Conservation (phyloP, 1,284 basidiomycete species). For the Apiotrichum veenhuisii region DNA sequence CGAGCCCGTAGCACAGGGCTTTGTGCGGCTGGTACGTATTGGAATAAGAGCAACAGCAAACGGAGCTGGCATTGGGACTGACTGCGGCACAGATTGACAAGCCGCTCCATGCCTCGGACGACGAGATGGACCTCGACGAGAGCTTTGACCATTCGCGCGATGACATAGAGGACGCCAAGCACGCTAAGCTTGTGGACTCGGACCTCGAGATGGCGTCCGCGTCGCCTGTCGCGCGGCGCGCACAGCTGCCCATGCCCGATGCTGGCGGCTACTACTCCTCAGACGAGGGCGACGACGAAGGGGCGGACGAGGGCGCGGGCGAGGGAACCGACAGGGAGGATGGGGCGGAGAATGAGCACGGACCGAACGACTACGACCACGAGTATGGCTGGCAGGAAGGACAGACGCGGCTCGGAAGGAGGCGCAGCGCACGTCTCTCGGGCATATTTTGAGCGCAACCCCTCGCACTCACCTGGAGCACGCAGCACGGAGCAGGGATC, state of each 20-base stretch:
- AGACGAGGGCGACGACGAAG: neutral
- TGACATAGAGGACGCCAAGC: neutral
- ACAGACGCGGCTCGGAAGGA: slow-evolving; percentile 79
- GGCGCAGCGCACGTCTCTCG: slow-evolving; percentile 88
- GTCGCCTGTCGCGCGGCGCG: slow-evolving; percentile 42
- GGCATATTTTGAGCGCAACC: slow-evolving; percentile 64
- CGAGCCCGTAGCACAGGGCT: slow-evolving; percentile 32
- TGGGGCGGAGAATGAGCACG: no score
- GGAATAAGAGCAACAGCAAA: no score
- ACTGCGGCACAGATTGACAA: slow-evolving; percentile 13
- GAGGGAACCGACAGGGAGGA: no score
- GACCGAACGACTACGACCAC: no score
- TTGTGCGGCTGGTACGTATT: slow-evolving; percentile 30
- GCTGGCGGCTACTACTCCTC: neutral
- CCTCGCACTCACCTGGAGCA: no score
- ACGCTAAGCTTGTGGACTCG: neutral
- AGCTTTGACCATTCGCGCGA: slow-evolving; percentile 2
- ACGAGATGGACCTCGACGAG: slow-evolving; percentile 2
- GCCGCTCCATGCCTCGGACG: neutral
- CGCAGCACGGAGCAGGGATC: no score
- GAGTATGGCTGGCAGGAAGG: no score
- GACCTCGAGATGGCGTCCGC: neutral
- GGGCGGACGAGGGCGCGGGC: no score
- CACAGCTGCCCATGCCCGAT: slow-evolving; percentile 55
- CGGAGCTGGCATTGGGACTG: no score